Conservation (phyloP, 768 basidiomycete species). For the Russula griseocarnosa region DNA sequence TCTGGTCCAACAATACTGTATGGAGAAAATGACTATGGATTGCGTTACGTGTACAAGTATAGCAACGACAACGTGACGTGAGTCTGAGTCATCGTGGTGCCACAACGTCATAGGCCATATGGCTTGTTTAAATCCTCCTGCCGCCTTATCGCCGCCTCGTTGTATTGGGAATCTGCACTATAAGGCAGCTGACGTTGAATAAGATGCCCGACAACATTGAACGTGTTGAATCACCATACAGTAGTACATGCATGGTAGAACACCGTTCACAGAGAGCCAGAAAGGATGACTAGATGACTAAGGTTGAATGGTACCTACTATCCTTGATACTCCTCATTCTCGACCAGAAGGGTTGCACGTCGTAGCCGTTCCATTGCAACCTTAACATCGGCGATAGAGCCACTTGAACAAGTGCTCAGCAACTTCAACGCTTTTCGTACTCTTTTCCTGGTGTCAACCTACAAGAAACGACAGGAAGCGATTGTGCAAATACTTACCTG, state of each 20-base stretch:
- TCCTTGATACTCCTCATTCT: background rate
- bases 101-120: too few species aligned
- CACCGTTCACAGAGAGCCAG: background rate
- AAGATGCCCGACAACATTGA: background rate
- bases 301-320: too few species aligned
- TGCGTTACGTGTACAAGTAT: too few species aligned
- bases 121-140: too few species aligned
- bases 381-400: background rate
- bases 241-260: background rate
- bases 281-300: too few species aligned
- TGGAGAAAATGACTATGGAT: too few species aligned
- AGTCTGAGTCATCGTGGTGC: too few species aligned
- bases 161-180: too few species aligned
- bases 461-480: background rate
- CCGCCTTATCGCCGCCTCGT: too few species aligned
- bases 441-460: slow-evolving; percentile 6
- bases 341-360: background rate
- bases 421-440: slow-evolving; percentile 19
- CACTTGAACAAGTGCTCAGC: slow-evolving; percentile 7
- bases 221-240: background rate
- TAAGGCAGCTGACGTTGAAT: background rate
- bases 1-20: too few species aligned
- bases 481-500: slow-evolving; percentile 37
- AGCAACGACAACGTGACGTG: too few species aligned
- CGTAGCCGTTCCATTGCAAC: slow-evolving; percentile 5